Percentiles rank a stretch among this genome's conserved stretches.
Evolutionary conservation across 306 rosid genomes (phyloP).

Genomic region (Urtica urens): DNA sequence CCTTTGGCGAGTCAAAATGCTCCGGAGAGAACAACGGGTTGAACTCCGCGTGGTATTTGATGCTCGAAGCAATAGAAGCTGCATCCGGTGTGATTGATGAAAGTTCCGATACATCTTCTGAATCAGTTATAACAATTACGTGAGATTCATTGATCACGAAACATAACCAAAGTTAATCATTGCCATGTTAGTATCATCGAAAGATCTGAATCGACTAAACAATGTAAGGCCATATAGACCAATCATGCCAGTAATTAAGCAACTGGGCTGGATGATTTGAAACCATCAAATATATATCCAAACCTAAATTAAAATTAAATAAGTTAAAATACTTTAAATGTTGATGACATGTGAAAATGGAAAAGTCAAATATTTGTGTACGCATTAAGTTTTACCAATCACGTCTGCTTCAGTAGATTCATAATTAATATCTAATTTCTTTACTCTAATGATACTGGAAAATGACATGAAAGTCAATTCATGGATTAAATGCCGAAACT

Average conservation of each 20-base stretch:
- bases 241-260: slow-evolving; percentile 11
- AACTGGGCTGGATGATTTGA: slow-evolving; percentile 15
- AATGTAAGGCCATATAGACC: slow-evolving; percentile 10
- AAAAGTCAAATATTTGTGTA: no score
- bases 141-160: background rate
- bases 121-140: slow-evolving; percentile 14
- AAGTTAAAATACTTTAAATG: no score
- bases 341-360: no score
- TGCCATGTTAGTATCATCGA: slow-evolving; percentile 25
- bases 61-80: slow-evolving; percentile 63
- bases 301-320: no score
- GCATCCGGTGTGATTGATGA: slow-evolving; percentile 43
- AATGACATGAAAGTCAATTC: no score
- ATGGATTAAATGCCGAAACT: no score
- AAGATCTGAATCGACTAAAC: slow-evolving; percentile 28
- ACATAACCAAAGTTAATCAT: slow-evolving; percentile 3
- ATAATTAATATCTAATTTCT: no score
- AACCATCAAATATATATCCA: slow-evolving; percentile 1
- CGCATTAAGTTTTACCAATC: no score
- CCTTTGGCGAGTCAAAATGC: slow-evolving; percentile 60
- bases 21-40: slow-evolving; percentile 76
- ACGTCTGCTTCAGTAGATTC: no score
- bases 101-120: slow-evolving; percentile 36
- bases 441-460: no score
- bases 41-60: slow-evolving; percentile 93